Conservation (phyloP, 1,139 yeast species). For the Petasospora fabianii region DNA sequence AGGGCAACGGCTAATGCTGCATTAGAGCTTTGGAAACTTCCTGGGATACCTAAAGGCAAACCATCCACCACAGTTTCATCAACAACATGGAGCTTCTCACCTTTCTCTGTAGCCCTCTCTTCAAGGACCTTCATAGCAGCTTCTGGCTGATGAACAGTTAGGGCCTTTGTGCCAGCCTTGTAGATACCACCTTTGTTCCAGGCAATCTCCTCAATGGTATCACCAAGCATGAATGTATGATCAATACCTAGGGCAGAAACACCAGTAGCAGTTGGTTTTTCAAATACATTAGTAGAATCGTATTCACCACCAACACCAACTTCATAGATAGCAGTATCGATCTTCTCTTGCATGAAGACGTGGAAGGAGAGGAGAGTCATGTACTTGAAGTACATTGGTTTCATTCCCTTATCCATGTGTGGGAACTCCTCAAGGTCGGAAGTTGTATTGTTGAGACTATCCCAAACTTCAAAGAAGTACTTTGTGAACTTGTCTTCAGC, state of each 20-base stretch:
- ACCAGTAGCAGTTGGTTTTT: slow-evolving; percentile 80
- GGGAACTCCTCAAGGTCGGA: slow-evolving; percentile 64
- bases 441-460: slow-evolving; percentile 56
- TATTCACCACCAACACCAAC: slow-evolving; percentile 98
- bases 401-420: slow-evolving; percentile 63
- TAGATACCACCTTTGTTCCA: slow-evolving; percentile 97
- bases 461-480: slow-evolving; percentile 95
- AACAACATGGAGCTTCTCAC: slow-evolving; percentile 50
- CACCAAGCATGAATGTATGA: slow-evolving; percentile 85
- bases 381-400: slow-evolving; percentile 92
- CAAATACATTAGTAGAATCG: slow-evolving; percentile 89
- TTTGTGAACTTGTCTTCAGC: slow-evolving; percentile 74
- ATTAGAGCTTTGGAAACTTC: slow-evolving; percentile 78
- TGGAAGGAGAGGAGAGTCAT: slow-evolving; percentile 88
- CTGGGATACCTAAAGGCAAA: slow-evolving; percentile 69
- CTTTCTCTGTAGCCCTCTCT: slow-evolving; percentile 65
- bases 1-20: slow-evolving; percentile 87
- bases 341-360: slow-evolving; percentile 80
- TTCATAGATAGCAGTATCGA: slow-evolving; percentile 90
- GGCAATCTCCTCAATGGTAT: slow-evolving; percentile 84
- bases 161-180: slow-evolving; percentile 64
- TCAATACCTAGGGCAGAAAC: slow-evolving; percentile 88
- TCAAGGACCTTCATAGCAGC: slow-evolving; percentile 49
- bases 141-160: slow-evolving; percentile 53
- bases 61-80: slow-evolving; percentile 32